Conservation (phyloP, 306 rosid species). For the Abrus pulchellus region DNA sequence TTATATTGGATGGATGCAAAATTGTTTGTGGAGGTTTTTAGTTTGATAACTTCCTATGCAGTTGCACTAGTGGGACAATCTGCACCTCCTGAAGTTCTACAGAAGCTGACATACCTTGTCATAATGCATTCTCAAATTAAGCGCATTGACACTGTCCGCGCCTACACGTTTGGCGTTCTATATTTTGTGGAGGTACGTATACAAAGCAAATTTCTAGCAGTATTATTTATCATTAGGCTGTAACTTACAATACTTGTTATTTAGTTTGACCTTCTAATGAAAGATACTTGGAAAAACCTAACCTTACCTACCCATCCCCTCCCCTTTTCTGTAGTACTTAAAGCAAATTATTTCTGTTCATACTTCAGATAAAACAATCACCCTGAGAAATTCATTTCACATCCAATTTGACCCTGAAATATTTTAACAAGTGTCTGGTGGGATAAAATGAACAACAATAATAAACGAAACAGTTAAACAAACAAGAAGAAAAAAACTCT, state of each 20-base stretch:
- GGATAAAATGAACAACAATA: too few relatives aligned
- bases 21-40: neutral
- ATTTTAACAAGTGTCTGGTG: too few relatives aligned
- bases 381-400: too few relatives aligned
- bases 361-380: neutral
- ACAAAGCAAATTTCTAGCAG: neutral
- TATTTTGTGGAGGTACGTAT: slow-evolving; percentile 83
- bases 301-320: too few relatives aligned
- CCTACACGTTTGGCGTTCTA: slow-evolving; percentile 88
- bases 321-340: too few relatives aligned
- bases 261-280: neutral
- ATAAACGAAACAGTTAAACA: too few relatives aligned
- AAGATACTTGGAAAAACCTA: neutral
- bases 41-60: slow-evolving; percentile 35
- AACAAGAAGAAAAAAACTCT: too few relatives aligned
- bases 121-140: slow-evolving; percentile 68
- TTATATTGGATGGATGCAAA: neutral
- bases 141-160: slow-evolving; percentile 86
- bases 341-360: too few relatives aligned
- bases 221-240: neutral
- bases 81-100: slow-evolving; percentile 83
- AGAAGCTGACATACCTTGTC: slow-evolving; percentile 77
- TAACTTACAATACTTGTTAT: neutral
- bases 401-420: too few relatives aligned
- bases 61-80: slow-evolving; percentile 81